Base-by-base conservation (phyloP, 2,329 filamentous ascomycete species). In the Neonectria neomacrospora region DNA sequence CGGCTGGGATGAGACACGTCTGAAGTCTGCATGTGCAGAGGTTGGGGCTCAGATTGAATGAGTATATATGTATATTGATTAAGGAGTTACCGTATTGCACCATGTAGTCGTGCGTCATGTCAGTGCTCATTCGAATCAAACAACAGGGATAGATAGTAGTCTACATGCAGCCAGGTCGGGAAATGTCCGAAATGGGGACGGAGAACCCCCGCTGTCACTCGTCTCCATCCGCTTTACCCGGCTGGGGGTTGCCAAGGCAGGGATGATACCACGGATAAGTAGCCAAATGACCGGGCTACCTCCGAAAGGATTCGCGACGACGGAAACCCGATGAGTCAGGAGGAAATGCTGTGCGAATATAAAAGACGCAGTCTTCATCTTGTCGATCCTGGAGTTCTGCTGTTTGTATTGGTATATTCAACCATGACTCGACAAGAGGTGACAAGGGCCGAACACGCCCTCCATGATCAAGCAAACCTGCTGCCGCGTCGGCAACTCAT, bases 391-490 rank as follows among this genome's bases (percentile, higher is more conserved):
- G 28, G 10, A 1, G 11, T 20, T 32, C 11, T 22, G 16, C 3
- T 41, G 4, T 20, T 5, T 41, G 16, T 14, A 12, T 18, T 18
- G 11, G 9, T 3, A 48, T 14, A 18, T 26, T 16, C 28, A 30
- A 39, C 14, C 14, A 61, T 61, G 58, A 23, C 53, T 12, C 58
- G 53, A 23, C 53, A 61, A 30, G 53, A 61, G 37, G 58, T 61
- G 9, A 45, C 39, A 34, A 55, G 26, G 26, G 81, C 81, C 47
- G 83, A 85, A 66, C 79, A 76, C 67, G 77, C 78, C 12, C 75
- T 85, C 42, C 81, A 84, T 71, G 83, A 87, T 69, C 86, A 89
- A 71, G 86, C 82, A 9, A 86, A 89, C 62, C 80, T 88, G 18
- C 78, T 89, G 2, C 85, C 86, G 0, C 80, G 79, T 41, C 77